Percentiles rank a stretch among this genome's conserved stretches.
phyloP scores from a whole-genome alignment of 495 filamentous ascomycete species.

The Penicillium nucicola region DNA sequence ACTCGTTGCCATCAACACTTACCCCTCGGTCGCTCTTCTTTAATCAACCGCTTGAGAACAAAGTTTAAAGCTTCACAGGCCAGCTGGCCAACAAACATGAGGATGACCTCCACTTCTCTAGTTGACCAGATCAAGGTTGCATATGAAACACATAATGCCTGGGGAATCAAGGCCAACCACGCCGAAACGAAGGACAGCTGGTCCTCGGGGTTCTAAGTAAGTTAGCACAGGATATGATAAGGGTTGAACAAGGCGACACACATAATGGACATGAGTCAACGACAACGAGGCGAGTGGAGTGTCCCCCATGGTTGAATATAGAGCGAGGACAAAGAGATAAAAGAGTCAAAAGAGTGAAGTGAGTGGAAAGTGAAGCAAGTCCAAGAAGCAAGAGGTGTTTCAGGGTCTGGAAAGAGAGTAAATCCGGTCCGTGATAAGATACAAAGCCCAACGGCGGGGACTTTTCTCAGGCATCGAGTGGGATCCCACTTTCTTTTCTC shows the following conservation, averaged over 20 bases:
- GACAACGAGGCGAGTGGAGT: conserved; percentile 82
- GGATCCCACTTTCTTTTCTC: conserved; percentile 7
- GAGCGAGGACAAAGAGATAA: no score
- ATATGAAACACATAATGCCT: conserved; percentile 86
- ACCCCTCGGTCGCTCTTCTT: conserved; percentile 83
- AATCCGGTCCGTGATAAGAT: no score
- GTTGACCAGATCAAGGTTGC: conserved; percentile 84
- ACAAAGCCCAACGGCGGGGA: no score
- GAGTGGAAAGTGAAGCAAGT: not conserved
- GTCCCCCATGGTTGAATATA: conserved; percentile 52
- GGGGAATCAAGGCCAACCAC: conserved; percentile 89
- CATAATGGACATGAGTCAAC: conserved; percentile 95
- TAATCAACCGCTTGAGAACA: conserved; percentile 81
- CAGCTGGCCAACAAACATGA: conserved; percentile 92
- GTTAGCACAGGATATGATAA: not conserved
- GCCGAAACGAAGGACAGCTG: conserved; percentile 81
- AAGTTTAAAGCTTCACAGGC: conserved; percentile 94
- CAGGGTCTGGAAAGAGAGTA: not conserved
- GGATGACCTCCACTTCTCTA: conserved; percentile 81
- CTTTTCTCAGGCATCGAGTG: conserved; percentile 18
- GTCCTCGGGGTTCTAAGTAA: conserved; percentile 79
- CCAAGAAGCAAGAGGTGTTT: not conserved
- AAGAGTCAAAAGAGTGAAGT: not conserved
- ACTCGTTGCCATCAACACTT: conserved; percentile 19
- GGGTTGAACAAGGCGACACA: conserved; percentile 35